These are phyloP conservation scores for Platanthera zijinensis DNA, from an alignment of 106 monocot species.

Conservation along the genomic window DNA sequence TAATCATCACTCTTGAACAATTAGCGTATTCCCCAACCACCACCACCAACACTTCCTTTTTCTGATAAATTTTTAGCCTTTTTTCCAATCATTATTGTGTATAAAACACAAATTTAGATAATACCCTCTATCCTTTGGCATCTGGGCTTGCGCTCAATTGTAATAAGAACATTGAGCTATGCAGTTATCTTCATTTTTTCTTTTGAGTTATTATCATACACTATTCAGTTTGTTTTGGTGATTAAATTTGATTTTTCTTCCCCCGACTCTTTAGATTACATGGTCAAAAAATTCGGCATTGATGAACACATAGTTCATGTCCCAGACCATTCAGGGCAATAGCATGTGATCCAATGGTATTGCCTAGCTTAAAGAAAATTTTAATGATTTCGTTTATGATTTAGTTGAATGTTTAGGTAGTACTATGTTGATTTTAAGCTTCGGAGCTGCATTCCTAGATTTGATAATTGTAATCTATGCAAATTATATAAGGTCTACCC, in stretches of 20 bases:
- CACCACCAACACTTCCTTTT: not conserved
- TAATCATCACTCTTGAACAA: slow-evolving; percentile 12
- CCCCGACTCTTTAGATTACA: slow-evolving; percentile 39
- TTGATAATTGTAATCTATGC: no score
- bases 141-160: slow-evolving; percentile 55
- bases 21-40: not conserved
- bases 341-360: no score
- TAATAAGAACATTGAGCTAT: slow-evolving; percentile 72
- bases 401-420: no score
- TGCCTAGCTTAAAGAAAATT: no score
- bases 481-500: no score
- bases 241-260: not conserved
- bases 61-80: no score
- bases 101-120: slow-evolving; percentile 58
- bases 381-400: no score
- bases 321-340: no score
- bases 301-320: slow-evolving; percentile 51
- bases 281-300: slow-evolving; percentile 73
- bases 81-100: not conserved
- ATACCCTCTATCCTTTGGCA: slow-evolving; percentile 77
- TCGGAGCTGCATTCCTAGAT: no score
- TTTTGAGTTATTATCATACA: no score
- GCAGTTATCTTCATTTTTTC: not conserved
- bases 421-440: no score
- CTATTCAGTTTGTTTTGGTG: not conserved